Base-by-base conservation (phyloP, 1,139 yeast species). In the Sugiyamaella xylanicola region DNA sequence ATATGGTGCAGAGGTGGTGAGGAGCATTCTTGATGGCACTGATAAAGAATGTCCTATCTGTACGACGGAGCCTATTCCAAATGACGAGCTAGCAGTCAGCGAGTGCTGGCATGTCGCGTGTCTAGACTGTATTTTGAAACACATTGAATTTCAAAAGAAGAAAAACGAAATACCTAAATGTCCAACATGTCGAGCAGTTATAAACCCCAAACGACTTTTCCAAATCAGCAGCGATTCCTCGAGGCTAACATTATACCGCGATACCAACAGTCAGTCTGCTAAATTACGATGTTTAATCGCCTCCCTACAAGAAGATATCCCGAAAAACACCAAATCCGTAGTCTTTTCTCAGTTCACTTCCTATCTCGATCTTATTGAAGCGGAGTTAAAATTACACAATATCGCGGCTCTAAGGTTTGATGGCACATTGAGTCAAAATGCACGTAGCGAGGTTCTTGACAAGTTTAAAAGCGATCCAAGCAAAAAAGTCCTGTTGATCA, bases 321-420 rank as follows among this genome's bases (percentile, higher is more conserved):
- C 27, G 32, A 42, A 42, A 11, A 25, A 16, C 19, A 29, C 85
- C 58, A 92, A 86, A 64, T 83, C 87, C 2, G 91, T 93, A 52
- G 93, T 93, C 0, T 92, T 93, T 68, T 90, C 97, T 0, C 98
- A 92, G 65, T 93, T 93, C 65, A 87, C 97, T 0, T 80, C 91
- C 0, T 92, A 84, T 64, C 71, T 93, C 58, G 96, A 90, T 68
- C 75, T 90, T 8, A 82, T 93, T 54, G 86, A 87, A 62, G 69
- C 69, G 20, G 95, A 86, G 62, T 70, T 93, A 4, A 60, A 68
- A 1, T 65, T 69, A 8, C 63, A 75, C 16, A 81, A 80, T 8
- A 79, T 85, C 62, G 68, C 61, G 3, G 77, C 81, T 1, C 77
- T 79, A 58, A 84, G 90, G 64, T 89, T 90, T 67, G 97, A 92